Evolutionary conservation across 129 eudicot species (phyloP).

Genomic region (Mikania micrantha): DNA sequence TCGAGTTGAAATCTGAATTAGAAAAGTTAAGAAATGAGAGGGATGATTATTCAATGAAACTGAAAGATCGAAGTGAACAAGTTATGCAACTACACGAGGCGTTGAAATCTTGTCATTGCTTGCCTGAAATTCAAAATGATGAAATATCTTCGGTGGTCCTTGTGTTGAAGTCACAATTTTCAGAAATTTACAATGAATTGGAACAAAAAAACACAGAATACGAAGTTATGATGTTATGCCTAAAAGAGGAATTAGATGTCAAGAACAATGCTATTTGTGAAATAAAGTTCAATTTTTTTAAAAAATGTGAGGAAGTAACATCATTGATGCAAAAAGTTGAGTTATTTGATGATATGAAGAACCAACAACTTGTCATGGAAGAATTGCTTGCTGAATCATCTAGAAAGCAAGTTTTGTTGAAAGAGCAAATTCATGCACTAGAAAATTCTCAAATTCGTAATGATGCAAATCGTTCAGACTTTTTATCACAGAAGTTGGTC

Average conservation of each 20-base stretch:
- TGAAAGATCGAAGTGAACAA: conserved; percentile 34
- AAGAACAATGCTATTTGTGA: conserved; percentile 23
- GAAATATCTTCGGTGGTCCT: conserved; percentile 35
- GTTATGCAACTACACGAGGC: conserved; percentile 34
- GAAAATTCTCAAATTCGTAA: conserved; percentile 31
- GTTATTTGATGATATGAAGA: conserved; percentile 23
- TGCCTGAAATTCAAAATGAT: conserved; percentile 37
- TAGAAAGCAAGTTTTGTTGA: conserved; percentile 25
- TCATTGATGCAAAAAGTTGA: conserved; percentile 30
- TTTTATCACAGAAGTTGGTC: conserved; percentile 26
- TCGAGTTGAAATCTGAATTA: conserved; percentile 39
- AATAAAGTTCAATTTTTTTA: conserved; percentile 20
- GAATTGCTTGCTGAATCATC: conserved; percentile 44
- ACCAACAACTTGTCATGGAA: conserved; percentile 22
- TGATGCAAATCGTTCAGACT: not conserved
- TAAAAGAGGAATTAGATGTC: conserved; percentile 30
- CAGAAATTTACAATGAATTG: conserved; percentile 25
- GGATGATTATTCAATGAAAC: conserved; percentile 24
- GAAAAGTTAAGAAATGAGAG: conserved; percentile 35
- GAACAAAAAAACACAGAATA: conserved; percentile 23
- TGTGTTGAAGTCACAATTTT: conserved; percentile 43
- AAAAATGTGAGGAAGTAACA: conserved; percentile 34
- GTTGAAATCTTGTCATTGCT: conserved; percentile 34
- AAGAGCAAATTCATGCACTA: conserved; percentile 35
- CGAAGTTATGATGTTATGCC: conserved; percentile 29